Evolutionary conservation across 129 eudicot species (phyloP), one percentile per base, ranked within the genome.

Genomic region (Sambucus nigra): DNA sequence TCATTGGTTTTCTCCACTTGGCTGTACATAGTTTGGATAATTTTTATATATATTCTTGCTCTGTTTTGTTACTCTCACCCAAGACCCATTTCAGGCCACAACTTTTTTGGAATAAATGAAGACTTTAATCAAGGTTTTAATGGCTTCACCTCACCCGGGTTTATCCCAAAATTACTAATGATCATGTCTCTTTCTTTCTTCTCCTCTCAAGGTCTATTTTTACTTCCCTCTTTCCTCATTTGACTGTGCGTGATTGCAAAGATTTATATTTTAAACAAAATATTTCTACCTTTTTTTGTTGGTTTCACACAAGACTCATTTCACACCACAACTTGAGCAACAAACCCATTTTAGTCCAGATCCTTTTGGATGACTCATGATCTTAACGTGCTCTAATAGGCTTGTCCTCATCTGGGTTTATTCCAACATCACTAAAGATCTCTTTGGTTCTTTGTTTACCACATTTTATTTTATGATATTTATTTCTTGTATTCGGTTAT

Each of bases 81-180:
- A 59, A 60, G 19, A 24, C 55, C 59, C 47, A 52, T 59, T 47
- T 51, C 66, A 5, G 48, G 16, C 67, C 66, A 44, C 61, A 51
- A 49, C 31, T 47, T 23, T 31, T 51, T 27, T 4, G 0, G 38
- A 11, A 31, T 12, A 13, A 51, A 24, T 25, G 10, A 22, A 13
- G 56, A 1, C 33, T 18, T 51, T 25, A 13, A 23, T 27, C 22
- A 28, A 1, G 26, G 26, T 11, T 54, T 18, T n/a, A 33, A 2
- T 46, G 19, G 18, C 1, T 5, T 12, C 11, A 11, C 5, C 10
- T 1, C 55, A 9, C 32, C 25, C 25, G 32, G 32, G 55, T 8
- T 50, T 50, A n/a, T n/a, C n/a, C n/a, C n/a, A n/a, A n/a, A n/a
- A n/a, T n/a, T n/a, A n/a, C n/a, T n/a, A n/a, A n/a, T n/a, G n/a